These are phyloP conservation scores for Zasmidium cellare DNA, from an alignment of 2,329 filamentous ascomycete species.

Conservation along the genomic window DNA sequence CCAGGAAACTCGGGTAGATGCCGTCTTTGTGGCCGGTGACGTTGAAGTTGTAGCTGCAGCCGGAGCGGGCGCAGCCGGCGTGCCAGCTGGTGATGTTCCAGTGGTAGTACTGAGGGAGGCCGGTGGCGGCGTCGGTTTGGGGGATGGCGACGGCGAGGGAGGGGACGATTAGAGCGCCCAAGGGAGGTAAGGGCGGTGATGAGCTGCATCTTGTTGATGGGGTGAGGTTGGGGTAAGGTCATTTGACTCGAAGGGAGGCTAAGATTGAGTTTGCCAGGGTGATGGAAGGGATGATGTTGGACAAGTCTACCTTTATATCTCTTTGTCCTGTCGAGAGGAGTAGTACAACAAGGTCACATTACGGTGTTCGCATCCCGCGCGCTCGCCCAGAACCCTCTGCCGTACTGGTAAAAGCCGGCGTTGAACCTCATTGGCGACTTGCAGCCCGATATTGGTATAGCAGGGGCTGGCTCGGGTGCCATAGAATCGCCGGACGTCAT, in stretches of 20 bases:
- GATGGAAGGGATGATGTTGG: background rate
- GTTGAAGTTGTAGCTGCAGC: conserved; percentile 19
- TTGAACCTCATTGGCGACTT: background rate
- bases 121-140: background rate
- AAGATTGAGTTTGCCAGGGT: background rate
- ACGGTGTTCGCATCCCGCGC: background rate
- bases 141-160: conserved; percentile 2
- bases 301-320: background rate
- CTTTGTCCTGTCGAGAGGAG: background rate
- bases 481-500: background rate
- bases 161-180: background rate
- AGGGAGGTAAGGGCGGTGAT: conserved; percentile 6
- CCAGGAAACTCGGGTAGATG: conserved; percentile 11
- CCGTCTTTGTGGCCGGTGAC: conserved; percentile 2
- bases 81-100: conserved; percentile 12
- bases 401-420: conserved; percentile 1
- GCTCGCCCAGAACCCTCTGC: background rate
- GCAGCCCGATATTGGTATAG: background rate
- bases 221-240: background rate
- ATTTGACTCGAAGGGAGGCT: background rate
- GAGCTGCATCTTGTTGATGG: conserved; percentile 7
- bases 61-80: conserved; percentile 9
- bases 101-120: conserved; percentile 6
- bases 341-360: background rate
- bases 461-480: background rate